Evolutionary conservation across 2,329 filamentous ascomycete species (phyloP).

Genomic region (Periconia sp.): DNA sequence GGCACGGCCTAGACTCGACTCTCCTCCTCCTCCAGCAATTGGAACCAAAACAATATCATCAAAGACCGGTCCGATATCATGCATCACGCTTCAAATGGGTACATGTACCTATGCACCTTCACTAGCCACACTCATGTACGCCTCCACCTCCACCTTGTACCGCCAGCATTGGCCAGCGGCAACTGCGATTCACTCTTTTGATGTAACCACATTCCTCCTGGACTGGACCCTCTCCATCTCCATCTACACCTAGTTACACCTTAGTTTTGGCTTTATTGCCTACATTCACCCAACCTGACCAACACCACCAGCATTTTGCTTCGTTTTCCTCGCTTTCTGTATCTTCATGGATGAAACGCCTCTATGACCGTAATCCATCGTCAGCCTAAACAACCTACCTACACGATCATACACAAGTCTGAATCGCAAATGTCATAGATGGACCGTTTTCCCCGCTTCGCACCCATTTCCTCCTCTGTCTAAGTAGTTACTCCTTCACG

Average conservation of each 20-base stretch:
- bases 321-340: neutral
- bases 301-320: neutral
- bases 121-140: neutral
- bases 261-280: neutral
- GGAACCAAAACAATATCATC: no score
- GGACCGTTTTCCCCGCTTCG: neutral
- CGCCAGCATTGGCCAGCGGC: no score
- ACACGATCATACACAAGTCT: neutral
- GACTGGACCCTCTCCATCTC: neutral
- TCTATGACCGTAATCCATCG: neutral
- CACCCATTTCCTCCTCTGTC: neutral
- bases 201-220: constrained; percentile 10
- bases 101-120: neutral
- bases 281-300: neutral
- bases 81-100: neutral
- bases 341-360: neutral
- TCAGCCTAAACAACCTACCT: neutral
- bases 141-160: no score
- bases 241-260: neutral
- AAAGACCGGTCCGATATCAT: neutral
- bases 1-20: neutral
- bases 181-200: neutral
- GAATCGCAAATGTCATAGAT: neutral
- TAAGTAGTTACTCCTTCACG: neutral
- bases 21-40: neutral